These are phyloP conservation scores for Fusarium azukiicola DNA, from an alignment of 2,329 filamentous ascomycete species.

Conservation along the genomic window DNA sequence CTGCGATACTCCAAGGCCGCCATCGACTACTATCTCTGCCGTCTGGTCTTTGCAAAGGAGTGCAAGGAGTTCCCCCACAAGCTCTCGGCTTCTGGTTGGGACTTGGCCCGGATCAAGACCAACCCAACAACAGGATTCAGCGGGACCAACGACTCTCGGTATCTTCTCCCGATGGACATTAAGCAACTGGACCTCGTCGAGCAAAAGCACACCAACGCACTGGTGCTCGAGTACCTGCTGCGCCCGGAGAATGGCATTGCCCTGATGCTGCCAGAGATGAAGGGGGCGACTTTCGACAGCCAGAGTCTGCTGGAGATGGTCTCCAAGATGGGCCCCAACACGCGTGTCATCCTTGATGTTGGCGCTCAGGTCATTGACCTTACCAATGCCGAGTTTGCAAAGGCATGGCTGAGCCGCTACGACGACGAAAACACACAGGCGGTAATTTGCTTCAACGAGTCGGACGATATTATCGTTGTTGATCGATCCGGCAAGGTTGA, in stretches of 20 bases:
- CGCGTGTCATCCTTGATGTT: constrained; percentile 84
- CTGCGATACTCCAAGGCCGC: constrained; percentile 73
- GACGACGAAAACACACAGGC: constrained; percentile 42
- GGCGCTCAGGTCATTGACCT: constrained; percentile 86
- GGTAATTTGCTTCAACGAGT: constrained; percentile 78
- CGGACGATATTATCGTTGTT: constrained; percentile 76
- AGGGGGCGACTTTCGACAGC: constrained; percentile 47
- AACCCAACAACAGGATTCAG: constrained; percentile 83
- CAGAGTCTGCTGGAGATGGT: constrained; percentile 69
- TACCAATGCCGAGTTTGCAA: constrained; percentile 75
- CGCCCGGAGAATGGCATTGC: constrained; percentile 70
- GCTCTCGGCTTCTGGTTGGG: constrained; percentile 84
- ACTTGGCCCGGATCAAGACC: constrained; percentile 72
- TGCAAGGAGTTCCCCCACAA: constrained; percentile 82
- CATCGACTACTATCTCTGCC: constrained; percentile 82
- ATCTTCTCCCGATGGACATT: constrained; percentile 78
- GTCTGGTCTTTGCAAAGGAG: constrained; percentile 80
- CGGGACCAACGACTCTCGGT: constrained; percentile 83
- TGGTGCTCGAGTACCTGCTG: constrained; percentile 81
- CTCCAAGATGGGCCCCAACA: constrained; percentile 58
- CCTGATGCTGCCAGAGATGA: constrained; percentile 9
- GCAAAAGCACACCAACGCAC: constrained; percentile 83
- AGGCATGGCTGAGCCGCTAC: constrained; percentile 70
- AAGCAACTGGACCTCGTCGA: constrained; percentile 74
- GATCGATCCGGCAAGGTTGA: constrained; percentile 70